Conservation (phyloP, 768 basidiomycete species). For the Hericium coralloides region DNA sequence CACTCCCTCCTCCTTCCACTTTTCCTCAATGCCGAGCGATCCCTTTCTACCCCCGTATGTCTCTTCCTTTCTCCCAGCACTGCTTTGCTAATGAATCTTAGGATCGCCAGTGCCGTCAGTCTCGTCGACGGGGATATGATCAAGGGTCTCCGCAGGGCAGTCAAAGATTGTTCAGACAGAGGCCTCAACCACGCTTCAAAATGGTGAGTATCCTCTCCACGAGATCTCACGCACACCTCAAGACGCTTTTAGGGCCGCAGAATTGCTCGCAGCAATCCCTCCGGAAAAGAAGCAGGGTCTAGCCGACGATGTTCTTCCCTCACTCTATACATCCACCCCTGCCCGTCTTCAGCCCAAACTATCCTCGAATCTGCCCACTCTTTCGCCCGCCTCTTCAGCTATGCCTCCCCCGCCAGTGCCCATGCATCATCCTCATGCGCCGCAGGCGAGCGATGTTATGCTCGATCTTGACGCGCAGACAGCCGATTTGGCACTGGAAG, state of each 20-base stretch:
- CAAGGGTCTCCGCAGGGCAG: conserved; percentile 49
- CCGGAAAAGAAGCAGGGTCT: conserved; percentile 30
- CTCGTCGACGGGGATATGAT: conserved; percentile 41
- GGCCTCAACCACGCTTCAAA: conserved; percentile 65
- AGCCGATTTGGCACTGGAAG: conserved; percentile 30
- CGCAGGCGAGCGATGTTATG: conserved; percentile 6
- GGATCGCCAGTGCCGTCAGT: conserved; percentile 4
- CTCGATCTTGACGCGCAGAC: neutral
- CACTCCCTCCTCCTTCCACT: neutral
- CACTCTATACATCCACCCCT: conserved; percentile 54
- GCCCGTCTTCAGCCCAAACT: conserved; percentile 27
- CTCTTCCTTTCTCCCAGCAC: neutral
- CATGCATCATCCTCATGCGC: conserved; percentile 5
- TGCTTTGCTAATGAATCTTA: neutral
- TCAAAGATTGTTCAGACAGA: conserved; percentile 66
- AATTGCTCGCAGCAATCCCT: conserved; percentile 55
- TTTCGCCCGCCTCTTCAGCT: conserved; percentile 20
- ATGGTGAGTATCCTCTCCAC: conserved; percentile 41
- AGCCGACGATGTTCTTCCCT: conserved; percentile 18
- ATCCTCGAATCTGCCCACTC: neutral
- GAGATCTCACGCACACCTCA: neutral
- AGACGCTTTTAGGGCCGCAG: conserved; percentile 52
- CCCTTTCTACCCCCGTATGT: neutral
- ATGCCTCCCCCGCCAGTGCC: conserved; percentile 8
- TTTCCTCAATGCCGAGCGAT: neutral